phyloP scores from a whole-genome alignment of 352 stramenopile genomes.

The Elongisporangium anandrum region DNA sequence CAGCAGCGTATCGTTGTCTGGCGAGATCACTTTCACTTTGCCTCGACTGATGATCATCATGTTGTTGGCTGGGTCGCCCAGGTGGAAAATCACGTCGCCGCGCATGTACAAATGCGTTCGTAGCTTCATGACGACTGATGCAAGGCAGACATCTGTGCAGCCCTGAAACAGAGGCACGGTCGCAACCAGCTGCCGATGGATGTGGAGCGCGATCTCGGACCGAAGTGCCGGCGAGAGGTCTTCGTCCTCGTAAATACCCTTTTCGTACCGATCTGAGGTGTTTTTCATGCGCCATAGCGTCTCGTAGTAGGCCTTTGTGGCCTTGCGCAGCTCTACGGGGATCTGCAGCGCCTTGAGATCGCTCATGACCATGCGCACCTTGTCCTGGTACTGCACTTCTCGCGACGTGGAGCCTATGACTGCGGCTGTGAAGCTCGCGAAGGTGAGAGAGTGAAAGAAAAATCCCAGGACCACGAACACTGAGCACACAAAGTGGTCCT shows the following conservation, averaged over 20 bases:
- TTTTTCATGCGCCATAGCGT: conserved; percentile 67
- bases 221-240: conserved; percentile 49
- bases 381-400: conserved; percentile 56
- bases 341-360: conserved; percentile 60
- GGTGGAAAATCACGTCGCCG: conserved; percentile 57
- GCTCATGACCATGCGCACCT: conserved; percentile 56
- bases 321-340: conserved; percentile 41
- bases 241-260: conserved; percentile 66
- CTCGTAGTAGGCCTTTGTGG: conserved; percentile 56
- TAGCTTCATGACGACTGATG: conserved; percentile 48
- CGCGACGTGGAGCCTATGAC: conserved; percentile 42
- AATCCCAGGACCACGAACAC: conserved; percentile 42
- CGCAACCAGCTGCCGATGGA: conserved; percentile 47
- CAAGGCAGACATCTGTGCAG: conserved; percentile 51
- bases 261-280: conserved; percentile 60
- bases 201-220: conserved; percentile 56
- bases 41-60: conserved; percentile 65
- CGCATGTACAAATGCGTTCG: conserved; percentile 59
- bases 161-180: conserved; percentile 56
- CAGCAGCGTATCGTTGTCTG: conserved; percentile 41
- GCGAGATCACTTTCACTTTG: conserved; percentile 59
- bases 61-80: conserved; percentile 44
- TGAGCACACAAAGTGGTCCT: conserved; percentile 35
- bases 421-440: conserved; percentile 47
- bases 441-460: conserved; percentile 41